These are phyloP conservation scores for Penicillium sclerotigenum DNA, from an alignment of 2,329 filamentous ascomycete species.

Conservation along the genomic window DNA sequence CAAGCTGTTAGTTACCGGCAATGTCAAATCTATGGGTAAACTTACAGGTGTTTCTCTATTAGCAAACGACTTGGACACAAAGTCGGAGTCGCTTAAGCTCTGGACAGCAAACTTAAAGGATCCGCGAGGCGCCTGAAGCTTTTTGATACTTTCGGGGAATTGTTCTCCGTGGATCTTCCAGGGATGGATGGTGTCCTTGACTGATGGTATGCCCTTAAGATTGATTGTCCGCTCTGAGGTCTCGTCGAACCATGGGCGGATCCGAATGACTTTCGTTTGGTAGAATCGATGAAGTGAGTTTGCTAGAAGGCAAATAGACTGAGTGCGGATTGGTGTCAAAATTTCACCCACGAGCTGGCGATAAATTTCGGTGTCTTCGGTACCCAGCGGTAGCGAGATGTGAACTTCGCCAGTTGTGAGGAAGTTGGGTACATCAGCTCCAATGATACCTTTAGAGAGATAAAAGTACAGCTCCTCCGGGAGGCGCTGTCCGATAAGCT, in stretches of 20 bases:
- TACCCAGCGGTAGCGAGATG: slow-evolving; percentile 80
- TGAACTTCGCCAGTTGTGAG: slow-evolving; percentile 75
- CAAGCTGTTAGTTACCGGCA: slow-evolving; percentile 10
- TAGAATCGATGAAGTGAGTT: slow-evolving; percentile 80
- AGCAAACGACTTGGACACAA: slow-evolving; percentile 65
- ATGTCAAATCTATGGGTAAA: not conserved
- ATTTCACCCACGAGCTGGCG: slow-evolving; percentile 71
- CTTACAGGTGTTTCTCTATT: slow-evolving; percentile 49
- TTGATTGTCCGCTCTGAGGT: slow-evolving; percentile 64
- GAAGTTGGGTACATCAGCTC: slow-evolving; percentile 74
- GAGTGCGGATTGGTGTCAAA: slow-evolving; percentile 70
- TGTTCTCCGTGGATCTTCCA: slow-evolving; percentile 70
- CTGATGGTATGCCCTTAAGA: slow-evolving; percentile 54
- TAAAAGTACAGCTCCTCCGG: slow-evolving; percentile 91
- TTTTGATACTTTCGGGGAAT: slow-evolving; percentile 44
- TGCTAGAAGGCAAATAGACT: slow-evolving; percentile 73
- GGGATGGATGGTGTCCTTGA: slow-evolving; percentile 53
- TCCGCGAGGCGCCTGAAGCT: slow-evolving; percentile 30
- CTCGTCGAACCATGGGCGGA: slow-evolving; percentile 81
- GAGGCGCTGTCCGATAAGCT: slow-evolving; percentile 84
- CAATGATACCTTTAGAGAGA: slow-evolving; percentile 76
- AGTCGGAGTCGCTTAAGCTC: slow-evolving; percentile 66
- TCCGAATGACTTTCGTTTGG: slow-evolving; percentile 70
- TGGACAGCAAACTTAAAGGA: slow-evolving; percentile 51
- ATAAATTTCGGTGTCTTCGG: slow-evolving; percentile 76